Evolutionary conservation across 2,329 filamentous ascomycete species (phyloP), one percentile per base, ranked within the genome.

Genomic region (Fusarium nodosum): DNA sequence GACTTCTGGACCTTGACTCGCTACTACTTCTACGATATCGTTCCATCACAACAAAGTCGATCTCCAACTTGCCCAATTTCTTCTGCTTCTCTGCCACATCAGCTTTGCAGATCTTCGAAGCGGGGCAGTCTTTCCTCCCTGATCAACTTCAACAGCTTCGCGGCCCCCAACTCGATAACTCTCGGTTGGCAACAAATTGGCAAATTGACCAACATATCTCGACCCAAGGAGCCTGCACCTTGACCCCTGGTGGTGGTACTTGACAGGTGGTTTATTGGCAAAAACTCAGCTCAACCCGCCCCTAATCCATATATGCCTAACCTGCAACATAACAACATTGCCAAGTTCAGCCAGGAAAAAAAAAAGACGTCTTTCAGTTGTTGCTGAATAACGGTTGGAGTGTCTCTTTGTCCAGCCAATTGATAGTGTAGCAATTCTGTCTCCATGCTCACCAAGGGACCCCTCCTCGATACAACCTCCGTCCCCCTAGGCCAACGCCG

Each of bases 401-500:
- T 59, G 54, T 44, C 33, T 65, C 36, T 54, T 50, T 64, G 67
- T 59, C 69, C 67, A 60, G 52, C 54, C 62, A 56, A 60, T 60
- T 74, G 56, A 69, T 59, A 34, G 50, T 67, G 52, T 42, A 71
- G 76, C 65, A 71, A 57, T 64, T 76, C 72, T 68, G 71, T 79
- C 85, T 85, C 68, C 68, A 90, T 90, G 87, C 84, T 85, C 83
- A 82, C 81, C 76, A 82, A 78, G 76, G 78, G 78, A 71, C 77
- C 77, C 73, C 75, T 78, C 79, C 81, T 85, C 75, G 77, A 81
- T 74, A 76, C 76, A 68, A 79, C 79, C 69, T 77, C 79, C 72
- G 76, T 79, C 75, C 80, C 84, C 71, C 83, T 88, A 81, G 86
- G 87, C 81, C 84, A 87, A 76, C 85, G 85, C 81, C 87, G 86